Evolutionary conservation across 805 yeast species (phyloP), one percentile per base, ranked within the genome.

Genomic region (Maudiozyma bulderi): DNA sequence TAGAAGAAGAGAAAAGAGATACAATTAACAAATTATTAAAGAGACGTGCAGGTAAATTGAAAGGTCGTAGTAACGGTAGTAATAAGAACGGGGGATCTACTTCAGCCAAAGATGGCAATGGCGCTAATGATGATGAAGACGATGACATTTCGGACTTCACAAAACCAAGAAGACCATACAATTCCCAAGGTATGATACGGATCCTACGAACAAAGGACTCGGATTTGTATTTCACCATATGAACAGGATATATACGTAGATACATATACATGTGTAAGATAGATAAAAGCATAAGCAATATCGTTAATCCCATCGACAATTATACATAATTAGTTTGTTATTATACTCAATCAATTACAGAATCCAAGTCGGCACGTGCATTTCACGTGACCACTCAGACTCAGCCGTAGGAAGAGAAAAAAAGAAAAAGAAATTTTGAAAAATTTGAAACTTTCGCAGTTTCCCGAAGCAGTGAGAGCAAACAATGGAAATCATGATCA

Each of bases 1-100:
- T 87, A 40, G 97, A 90, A 60, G 96, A 87, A 64, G 98, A 93
- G 66, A 93, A 93, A 63, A 78, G 82, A 60, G 97, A 91, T 54
- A 90, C 97, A 0, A 74, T 91, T 54, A 91, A 91, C 64, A 87
- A 86, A 64, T 71, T 91, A 54, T 72, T 91, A 54, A 83, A 86
- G 66, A 81, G 90, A 65, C 76, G 96, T 54, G 96, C 96, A 0
- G 80, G 79, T 44, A 84, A 84, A 61, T 77, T 80, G 0, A 71
- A 84, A 54, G 77, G 59, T 39, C 54, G 55, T 41, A 38, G 15
- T 28, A 37, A 37, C 20, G 15, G 15, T 15, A 28, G 40, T 38
- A 38, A 29, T 9, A 48, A 48, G 28, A 50, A 54, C 29, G 3
- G 13, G 5, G 42, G 42, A 10, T 11, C 42, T 9, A 29, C 30